phyloP scores from a whole-genome alignment of 2,329 filamentous ascomycete genomes.

The Plenodomus tracheiphilus region DNA sequence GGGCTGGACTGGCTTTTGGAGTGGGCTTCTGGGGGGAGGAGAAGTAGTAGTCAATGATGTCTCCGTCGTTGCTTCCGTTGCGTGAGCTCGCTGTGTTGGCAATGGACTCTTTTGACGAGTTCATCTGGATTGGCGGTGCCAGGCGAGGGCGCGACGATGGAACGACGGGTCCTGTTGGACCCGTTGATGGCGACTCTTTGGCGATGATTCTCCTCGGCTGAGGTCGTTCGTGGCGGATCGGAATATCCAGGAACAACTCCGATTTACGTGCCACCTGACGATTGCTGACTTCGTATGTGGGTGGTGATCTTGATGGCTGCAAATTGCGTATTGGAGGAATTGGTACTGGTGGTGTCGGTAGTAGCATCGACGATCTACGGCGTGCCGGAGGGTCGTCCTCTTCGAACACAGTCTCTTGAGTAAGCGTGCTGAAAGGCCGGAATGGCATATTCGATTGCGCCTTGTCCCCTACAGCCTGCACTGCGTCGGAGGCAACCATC shows the following conservation, averaged over 20 bases:
- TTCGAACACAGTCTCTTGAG: conserved; percentile 44
- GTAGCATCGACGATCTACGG: conserved; percentile 31
- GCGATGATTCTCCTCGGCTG: conserved; percentile 19
- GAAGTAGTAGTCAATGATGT: conserved; percentile 46
- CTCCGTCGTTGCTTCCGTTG: conserved; percentile 23
- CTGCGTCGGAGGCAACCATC: conserved; percentile 6
- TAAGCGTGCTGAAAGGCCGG: conserved; percentile 38
- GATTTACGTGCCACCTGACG: conserved; percentile 18
- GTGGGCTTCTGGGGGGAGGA: conserved; percentile 18
- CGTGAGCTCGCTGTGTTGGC: conserved; percentile 27
- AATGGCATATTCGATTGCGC: conserved; percentile 8
- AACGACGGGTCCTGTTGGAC: conserved; percentile 12
- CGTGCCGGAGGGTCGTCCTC: conserved; percentile 34
- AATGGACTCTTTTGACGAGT: conserved; percentile 18
- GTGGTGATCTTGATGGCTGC: conserved; percentile 30
- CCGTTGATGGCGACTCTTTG: conserved; percentile 8
- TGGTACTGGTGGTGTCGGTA: conserved; percentile 37
- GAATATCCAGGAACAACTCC: conserved; percentile 38
- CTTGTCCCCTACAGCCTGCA: conserved; percentile 11
- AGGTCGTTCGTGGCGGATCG: conserved; percentile 33
- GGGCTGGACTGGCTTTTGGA: conserved; percentile 18
- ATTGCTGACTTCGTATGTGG: conserved; percentile 11
- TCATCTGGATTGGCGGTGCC: conserved; percentile 18
- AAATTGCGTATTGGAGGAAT: conserved; percentile 40
- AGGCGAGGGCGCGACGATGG: conserved; percentile 9